Conservation (phyloP, 192 early-diverging fungal genomes). For the Phlyctochytrium arcticum region DNA sequence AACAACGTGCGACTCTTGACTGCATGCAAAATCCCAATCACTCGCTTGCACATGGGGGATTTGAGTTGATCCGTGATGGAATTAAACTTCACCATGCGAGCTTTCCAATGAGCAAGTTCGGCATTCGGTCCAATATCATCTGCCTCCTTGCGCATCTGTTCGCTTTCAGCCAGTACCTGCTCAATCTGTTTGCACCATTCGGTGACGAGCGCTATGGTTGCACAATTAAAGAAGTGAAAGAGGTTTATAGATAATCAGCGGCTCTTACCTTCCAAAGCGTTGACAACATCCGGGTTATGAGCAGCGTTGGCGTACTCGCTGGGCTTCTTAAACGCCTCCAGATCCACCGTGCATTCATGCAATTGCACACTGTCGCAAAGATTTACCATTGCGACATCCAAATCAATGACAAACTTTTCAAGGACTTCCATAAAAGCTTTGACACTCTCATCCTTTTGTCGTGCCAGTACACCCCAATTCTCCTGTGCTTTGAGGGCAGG, state of each 20-base stretch:
- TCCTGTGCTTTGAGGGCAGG: constrained; percentile 58
- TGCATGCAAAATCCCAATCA: constrained; percentile 63
- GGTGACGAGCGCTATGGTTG: constrained; percentile 41
- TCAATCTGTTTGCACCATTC: constrained; percentile 70
- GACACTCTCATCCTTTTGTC: constrained; percentile 45
- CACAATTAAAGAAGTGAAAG: constrained; percentile 1
- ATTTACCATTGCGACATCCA: constrained; percentile 67
- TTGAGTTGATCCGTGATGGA: constrained; percentile 64
- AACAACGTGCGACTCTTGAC: constrained; percentile 49
- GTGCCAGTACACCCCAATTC: constrained; percentile 54
- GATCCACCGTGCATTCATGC: constrained; percentile 46
- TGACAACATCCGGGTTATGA: constrained; percentile 54
- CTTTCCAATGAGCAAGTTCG: constrained; percentile 68
- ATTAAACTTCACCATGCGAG: constrained; percentile 67
- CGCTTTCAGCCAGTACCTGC: constrained; percentile 60
- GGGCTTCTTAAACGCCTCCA: constrained; percentile 55
- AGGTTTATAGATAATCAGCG: not conserved
- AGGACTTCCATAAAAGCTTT: constrained; percentile 54
- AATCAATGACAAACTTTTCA: constrained; percentile 54
- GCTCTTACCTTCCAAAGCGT: constrained; percentile 47
- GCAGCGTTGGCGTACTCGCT: constrained; percentile 54
- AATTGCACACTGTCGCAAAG: constrained; percentile 59
- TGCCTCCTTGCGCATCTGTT: constrained; percentile 67
- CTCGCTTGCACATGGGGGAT: constrained; percentile 55
- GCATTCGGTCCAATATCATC: constrained; percentile 68